Base-by-base conservation (phyloP, 305 asterid genomes). In the Fraxinus platypoda region DNA sequence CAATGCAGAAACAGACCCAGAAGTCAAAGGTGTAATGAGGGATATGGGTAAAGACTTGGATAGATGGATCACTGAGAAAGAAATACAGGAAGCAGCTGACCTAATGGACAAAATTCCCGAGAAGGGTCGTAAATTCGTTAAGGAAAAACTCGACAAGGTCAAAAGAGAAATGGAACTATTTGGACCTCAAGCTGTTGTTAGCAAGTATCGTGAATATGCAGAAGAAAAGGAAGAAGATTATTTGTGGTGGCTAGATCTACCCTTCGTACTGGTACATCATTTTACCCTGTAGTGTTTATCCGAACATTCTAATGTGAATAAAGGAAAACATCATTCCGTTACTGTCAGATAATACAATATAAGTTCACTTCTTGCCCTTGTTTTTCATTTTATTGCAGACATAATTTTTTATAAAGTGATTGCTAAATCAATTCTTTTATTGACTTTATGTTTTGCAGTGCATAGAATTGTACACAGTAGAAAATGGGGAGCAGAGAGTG, bases 191-290 rank as follows among this genome's bases (percentile, higher is more conserved):
- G 98, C 98, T 81, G 98, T 96, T 78, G 97, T 93, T 86, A 92
- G 97, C 92, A 96, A 96, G 90, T 96, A 96, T 81, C 90, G 95
- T 23, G 99, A 94, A 82, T 96, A 93, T 91, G 89, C 93, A 77
- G 96, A 94, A 70, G 95, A 91, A 30, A 88, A 92, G 85, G 98
- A 89, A 88, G 95, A 90, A 81, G 99, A 96, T 86, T 89, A 91
- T 84, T 88, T 94, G 81, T 96, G 99, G 99, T 96, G 99, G 99
- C 93, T 96, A 19, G 99, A 96, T 89, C 92, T 96, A 83, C 95
- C 97, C 23, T 84, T 35, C 86, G 87, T 96, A 37, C 85, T 94
- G 97, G 99, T 96, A 89, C 62, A 21, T 49, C 77, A 77, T 83
- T 6, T 73, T 83, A 23, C 23, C 23, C 78, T 8, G 34, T 80